These are phyloP conservation scores for Chlorella variabilis DNA, from an alignment of 163 green algal species.

Conservation along the genomic window DNA sequence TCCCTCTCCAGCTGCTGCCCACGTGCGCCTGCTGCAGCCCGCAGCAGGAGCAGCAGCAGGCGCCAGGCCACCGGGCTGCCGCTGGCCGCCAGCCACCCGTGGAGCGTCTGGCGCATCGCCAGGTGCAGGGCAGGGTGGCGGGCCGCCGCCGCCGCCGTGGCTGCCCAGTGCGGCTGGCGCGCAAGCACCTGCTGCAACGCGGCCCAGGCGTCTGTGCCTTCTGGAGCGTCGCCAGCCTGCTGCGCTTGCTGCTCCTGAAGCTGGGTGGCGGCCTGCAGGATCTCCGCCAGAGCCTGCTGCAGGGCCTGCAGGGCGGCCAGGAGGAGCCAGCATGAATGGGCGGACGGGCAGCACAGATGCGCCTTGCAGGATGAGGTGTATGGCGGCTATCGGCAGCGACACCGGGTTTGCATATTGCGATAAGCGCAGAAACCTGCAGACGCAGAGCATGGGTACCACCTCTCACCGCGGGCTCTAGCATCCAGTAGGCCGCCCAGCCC, in stretches of 20 bases:
- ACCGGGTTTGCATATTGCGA: too few relatives aligned
- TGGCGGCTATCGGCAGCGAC: too few relatives aligned
- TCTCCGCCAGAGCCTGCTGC: constrained; percentile 21
- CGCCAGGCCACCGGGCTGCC: constrained; percentile 29
- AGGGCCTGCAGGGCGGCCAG: constrained; percentile 1
- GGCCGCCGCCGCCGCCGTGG: neutral
- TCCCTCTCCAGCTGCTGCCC: neutral
- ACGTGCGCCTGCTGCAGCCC: neutral
- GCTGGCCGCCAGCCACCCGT: constrained; percentile 35
- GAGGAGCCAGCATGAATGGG: neutral
- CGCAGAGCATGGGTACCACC: too few relatives aligned
- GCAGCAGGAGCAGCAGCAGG: constrained; percentile 27
- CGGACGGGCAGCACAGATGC: neutral
- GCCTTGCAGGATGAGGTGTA: too few relatives aligned
- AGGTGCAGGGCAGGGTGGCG: constrained; percentile 30
- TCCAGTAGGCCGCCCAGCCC: constrained; percentile 18
- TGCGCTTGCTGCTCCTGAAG: neutral
- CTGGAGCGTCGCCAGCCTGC: neutral
- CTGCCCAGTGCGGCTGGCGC: neutral
- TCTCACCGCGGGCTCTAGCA: constrained; percentile 27
- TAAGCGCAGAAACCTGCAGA: too few relatives aligned
- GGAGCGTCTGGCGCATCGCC: constrained; percentile 15
- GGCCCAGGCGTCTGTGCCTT: neutral
- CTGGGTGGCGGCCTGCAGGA: constrained; percentile 6
- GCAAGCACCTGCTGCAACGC: neutral